phyloP scores from a whole-genome alignment of 2,329 filamentous ascomycete species.

The Sarocladium oryzae region DNA sequence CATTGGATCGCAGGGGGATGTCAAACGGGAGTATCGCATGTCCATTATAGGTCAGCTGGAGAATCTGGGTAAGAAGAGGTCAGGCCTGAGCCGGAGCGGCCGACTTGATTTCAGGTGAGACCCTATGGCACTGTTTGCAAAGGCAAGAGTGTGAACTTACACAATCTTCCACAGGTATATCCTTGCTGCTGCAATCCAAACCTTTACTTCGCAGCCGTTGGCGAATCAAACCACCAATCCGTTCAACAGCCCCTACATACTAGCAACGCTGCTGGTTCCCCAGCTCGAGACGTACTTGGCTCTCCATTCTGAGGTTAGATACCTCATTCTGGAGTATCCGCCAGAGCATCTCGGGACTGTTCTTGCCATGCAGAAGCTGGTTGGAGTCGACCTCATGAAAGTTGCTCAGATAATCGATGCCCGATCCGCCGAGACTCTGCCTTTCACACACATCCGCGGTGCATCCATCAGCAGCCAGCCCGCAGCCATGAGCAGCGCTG shows the following conservation, averaged over 20 bases:
- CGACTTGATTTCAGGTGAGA: constrained; percentile 51
- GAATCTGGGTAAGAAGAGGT: constrained; percentile 44
- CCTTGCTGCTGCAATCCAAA: constrained; percentile 54
- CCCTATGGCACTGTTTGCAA: neutral
- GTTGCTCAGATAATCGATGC: constrained; percentile 50
- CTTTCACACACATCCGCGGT: constrained; percentile 34
- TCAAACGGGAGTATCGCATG: constrained; percentile 42
- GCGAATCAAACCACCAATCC: constrained; percentile 46
- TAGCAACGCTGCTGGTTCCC: constrained; percentile 53
- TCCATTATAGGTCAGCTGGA: constrained; percentile 47
- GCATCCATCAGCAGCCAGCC: constrained; percentile 20
- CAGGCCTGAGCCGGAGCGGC: constrained; percentile 44
- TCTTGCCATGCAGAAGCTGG: constrained; percentile 49
- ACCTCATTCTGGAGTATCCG: constrained; percentile 54
- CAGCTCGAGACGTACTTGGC: constrained; percentile 55
- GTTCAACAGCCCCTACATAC: constrained; percentile 44
- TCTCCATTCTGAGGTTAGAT: constrained; percentile 43
- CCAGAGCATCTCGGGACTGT: constrained; percentile 50
- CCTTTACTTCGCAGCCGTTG: constrained; percentile 44
- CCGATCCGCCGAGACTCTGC: constrained; percentile 27
- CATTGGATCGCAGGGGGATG: constrained; percentile 49
- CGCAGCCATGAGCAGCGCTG: constrained; percentile 12
- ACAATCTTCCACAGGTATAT: constrained; percentile 41
- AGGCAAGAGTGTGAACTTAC: neutral
- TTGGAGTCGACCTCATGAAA: constrained; percentile 51